Conservation (phyloP, 805 yeast genomes). For the Barnettozyma salicaria region DNA sequence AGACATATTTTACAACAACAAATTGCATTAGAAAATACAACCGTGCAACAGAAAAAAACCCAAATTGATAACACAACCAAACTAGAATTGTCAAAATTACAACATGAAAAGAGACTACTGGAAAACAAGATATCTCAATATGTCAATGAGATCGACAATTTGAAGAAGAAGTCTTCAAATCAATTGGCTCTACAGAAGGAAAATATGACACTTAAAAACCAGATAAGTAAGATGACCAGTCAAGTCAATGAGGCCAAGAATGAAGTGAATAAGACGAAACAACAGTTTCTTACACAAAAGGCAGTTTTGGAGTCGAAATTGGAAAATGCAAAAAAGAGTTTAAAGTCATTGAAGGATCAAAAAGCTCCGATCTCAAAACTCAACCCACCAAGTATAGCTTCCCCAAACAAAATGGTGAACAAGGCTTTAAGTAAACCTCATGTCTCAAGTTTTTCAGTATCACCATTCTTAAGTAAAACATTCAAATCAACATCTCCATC, state of each 20-base stretch:
- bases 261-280: constrained; percentile 28
- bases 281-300: constrained; percentile 29
- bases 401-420: constrained; percentile 5
- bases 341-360: constrained; percentile 24
- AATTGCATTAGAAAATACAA: constrained; percentile 9
- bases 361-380: constrained; percentile 4
- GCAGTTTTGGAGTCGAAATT: constrained; percentile 32
- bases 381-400: constrained; percentile 15
- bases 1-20: constrained; percentile 20
- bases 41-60: constrained; percentile 14
- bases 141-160: constrained; percentile 19
- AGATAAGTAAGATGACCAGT: constrained; percentile 29
- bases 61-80: constrained; percentile 15
- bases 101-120: constrained; percentile 21
- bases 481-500: constrained; percentile 10
- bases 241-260: constrained; percentile 27
- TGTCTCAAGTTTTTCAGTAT: constrained; percentile 17
- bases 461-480: constrained; percentile 20
- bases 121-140: constrained; percentile 19
- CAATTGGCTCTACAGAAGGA: constrained; percentile 24
- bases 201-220: constrained; percentile 30
- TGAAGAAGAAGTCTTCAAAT: constrained; percentile 22
- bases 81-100: constrained; percentile 17
- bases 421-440: constrained; percentile 13
- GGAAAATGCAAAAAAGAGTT: constrained; percentile 29